Evolutionary conservation across 2,329 filamentous ascomycete genomes (phyloP), one percentile per base, ranked within the genome.

Genomic region (Penicillium sp.): DNA sequence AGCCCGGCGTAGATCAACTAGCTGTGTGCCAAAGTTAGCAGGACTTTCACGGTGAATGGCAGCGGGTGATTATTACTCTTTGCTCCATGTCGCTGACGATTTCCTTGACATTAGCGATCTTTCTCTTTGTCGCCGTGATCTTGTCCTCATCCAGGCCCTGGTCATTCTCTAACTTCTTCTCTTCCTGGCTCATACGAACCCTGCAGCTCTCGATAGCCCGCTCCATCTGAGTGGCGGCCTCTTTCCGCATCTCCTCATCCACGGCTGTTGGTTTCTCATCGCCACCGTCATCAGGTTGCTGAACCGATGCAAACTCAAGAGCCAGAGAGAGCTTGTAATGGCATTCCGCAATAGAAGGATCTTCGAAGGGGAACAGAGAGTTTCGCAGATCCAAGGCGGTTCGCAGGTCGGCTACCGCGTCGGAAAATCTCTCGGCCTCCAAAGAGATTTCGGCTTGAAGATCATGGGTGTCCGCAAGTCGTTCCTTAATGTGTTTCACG

Each of bases 241-340:
- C 74, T 37, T 72, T 69, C 28, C 76, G 68, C 62, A 80, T 67
- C 3, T 65, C 66, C 52, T 75, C 70, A 50, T 81, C 72, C 9
- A 79, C 46, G 13, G 48, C 40, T 34, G 56, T 52, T n/a, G 42
- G 10, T 54, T 70, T 22, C 61, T 62, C 32, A 61, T 65, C 48
- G 48, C 73, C 39, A 54, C 68, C 20, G 46, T 70, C 32, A 18
- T 57, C 56, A 11, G 56, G 54, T 42, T 62, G 62, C 18, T 81
- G 85, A 30, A 92, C 79, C 0, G 87, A 92, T 3, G 86, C 86
- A 53, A 96, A 96, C 60, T 98, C 92, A 17, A 98, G 76, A 0
- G 92, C 92, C 11, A 98, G 77, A 0, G 90, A 95, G 16, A 98
- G 80, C 67, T 95, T 96, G 72, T 85, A 98, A 69, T 98, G 88